These are phyloP conservation scores for Populus trichocarpa DNA, from an alignment of 441 rosid species.

Conservation along the genomic window DNA sequence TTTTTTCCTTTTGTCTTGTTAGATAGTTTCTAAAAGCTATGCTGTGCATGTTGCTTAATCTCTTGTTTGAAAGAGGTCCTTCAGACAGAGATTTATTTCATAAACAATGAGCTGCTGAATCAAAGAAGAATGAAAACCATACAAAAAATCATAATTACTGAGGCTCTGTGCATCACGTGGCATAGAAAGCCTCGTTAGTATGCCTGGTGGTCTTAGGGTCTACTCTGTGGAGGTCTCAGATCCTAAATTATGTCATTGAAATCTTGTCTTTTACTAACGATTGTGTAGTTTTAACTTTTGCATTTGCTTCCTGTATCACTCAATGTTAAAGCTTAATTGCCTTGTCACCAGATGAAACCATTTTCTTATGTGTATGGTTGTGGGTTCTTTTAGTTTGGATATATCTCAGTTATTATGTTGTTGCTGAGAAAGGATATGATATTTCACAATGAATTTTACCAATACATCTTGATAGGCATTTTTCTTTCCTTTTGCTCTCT, in stretches of 20 bases:
- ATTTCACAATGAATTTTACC: not conserved
- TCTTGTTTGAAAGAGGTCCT: not conserved
- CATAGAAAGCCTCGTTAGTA: not conserved
- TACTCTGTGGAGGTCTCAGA: not conserved
- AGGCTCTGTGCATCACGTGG: not conserved
- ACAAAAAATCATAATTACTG: not conserved
- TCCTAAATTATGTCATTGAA: constrained; percentile 1
- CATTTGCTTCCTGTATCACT: not conserved
- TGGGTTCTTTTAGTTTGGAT: not conserved
- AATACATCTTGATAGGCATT: not conserved
- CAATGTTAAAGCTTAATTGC: not conserved
- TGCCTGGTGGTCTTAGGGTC: not conserved
- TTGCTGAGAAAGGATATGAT: not conserved
- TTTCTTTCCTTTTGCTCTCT: not conserved
- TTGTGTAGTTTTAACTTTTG: not conserved
- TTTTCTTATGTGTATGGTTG: not conserved
- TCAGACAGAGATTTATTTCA: not conserved
- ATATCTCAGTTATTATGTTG: not conserved
- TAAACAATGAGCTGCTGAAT: not conserved
- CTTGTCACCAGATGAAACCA: not conserved
- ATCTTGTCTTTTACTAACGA: not conserved
- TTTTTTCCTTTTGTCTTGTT: not conserved
- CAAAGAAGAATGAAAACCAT: not conserved
- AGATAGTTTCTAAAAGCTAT: not conserved
- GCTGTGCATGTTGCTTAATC: not conserved